Evolutionary conservation across 306 rosid species (phyloP).

Genomic region (Potentilla sterilis): DNA sequence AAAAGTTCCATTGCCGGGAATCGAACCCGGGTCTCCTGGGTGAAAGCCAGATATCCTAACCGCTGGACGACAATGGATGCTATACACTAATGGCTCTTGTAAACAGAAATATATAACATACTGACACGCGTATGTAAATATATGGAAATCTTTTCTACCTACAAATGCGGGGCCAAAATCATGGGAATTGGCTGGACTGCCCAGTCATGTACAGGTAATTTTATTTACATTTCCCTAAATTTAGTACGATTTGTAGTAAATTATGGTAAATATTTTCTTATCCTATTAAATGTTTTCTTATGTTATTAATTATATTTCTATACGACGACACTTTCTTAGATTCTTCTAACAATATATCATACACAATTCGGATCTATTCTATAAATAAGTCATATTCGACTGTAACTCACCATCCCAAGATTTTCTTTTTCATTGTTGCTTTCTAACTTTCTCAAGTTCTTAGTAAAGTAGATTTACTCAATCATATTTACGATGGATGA

Average conservation of each 20-base stretch:
- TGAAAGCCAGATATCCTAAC: conserved; percentile 29
- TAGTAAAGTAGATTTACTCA: background rate
- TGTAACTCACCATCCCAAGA: no score
- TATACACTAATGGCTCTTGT: no score
- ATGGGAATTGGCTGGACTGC: no score
- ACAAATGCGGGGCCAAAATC: no score
- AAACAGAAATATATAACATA: no score
- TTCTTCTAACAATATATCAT: background rate
- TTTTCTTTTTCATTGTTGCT: background rate
- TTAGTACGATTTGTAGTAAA: background rate
- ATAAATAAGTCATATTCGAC: background rate
- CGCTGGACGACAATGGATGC: conserved; percentile 92
- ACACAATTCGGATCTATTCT: background rate
- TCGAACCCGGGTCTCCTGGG: conserved; percentile 98
- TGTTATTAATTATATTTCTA: no score
- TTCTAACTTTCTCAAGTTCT: background rate
- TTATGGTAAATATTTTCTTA: background rate
- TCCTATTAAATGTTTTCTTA: background rate
- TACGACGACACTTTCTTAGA: background rate
- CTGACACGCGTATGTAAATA: no score
- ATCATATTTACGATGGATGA: conserved; percentile 39
- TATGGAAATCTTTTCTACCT: no score
- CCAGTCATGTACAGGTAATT: no score
- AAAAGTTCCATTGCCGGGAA: conserved; percentile 77
- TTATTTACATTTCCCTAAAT: background rate